A percentile compares a stretch with the other conserved stretches of the same genome.
Conservation (phyloP, 1,139 yeast species). For the Geotrichum carabidarum region DNA sequence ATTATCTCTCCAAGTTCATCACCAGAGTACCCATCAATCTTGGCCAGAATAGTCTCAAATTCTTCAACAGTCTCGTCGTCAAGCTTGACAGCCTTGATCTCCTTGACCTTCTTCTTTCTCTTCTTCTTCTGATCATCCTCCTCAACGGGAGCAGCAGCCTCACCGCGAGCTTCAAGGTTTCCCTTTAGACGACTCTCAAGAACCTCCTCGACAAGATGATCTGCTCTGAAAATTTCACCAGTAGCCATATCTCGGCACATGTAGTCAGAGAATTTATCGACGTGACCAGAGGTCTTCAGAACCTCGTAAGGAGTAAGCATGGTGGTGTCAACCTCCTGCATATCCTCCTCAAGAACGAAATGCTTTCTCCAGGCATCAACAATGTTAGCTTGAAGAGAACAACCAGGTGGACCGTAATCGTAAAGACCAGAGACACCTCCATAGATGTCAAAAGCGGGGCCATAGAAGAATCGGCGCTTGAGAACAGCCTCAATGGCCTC, state of each 20-base stretch:
- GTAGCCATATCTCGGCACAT: slow-evolving; percentile 95
- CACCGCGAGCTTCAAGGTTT: slow-evolving; percentile 91
- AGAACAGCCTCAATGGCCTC: slow-evolving; percentile 84
- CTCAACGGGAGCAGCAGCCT: slow-evolving; percentile 49
- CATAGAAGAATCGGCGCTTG: slow-evolving; percentile 93
- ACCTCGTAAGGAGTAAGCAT: slow-evolving; percentile 98
- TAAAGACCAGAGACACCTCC: slow-evolving; percentile 98
- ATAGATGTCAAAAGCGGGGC: slow-evolving; percentile 94
- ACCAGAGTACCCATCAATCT: slow-evolving; percentile 92
- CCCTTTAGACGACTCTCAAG: slow-evolving; percentile 93
- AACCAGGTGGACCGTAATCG: slow-evolving; percentile 99
- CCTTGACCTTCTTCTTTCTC: slow-evolving; percentile 94
- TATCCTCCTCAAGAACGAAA: slow-evolving; percentile 93
- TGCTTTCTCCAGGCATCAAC: slow-evolving; percentile 97
- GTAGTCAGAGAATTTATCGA: slow-evolving; percentile 98
- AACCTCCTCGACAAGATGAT: slow-evolving; percentile 96
- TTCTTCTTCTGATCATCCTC: slow-evolving; percentile 63
- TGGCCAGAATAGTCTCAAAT: slow-evolving; percentile 78
- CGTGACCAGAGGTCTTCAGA: slow-evolving; percentile 97
- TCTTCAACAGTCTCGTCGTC: slow-evolving; percentile 74
- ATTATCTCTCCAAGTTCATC: slow-evolving; percentile 86
- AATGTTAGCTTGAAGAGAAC: slow-evolving; percentile 94
- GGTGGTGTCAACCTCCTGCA: slow-evolving; percentile 97
- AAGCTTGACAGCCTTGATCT: slow-evolving; percentile 79
- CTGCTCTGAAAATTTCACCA: slow-evolving; percentile 98